A percentile compares a stretch with the other conserved stretches of the same genome.
Evolutionary conservation across 2,329 filamentous ascomycete genomes (phyloP).

Genomic region (Raffaelea albimanens): DNA sequence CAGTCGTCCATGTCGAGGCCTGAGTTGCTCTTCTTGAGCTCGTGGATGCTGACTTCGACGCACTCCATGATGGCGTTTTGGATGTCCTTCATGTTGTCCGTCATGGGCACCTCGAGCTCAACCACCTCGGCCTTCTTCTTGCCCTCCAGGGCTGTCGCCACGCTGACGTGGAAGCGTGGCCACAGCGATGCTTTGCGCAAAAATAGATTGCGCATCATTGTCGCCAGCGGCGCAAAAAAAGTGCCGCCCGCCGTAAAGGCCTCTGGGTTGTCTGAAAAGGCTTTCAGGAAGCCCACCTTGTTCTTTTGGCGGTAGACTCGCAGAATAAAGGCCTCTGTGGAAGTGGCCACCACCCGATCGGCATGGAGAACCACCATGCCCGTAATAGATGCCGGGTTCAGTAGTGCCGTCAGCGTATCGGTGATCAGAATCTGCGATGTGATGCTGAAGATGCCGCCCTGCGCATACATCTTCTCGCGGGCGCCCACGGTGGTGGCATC

Average conservation of each 20-base stretch:
- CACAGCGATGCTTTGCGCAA: conserved; percentile 81
- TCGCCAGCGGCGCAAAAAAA: conserved; percentile 82
- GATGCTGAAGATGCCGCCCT: conserved; percentile 88
- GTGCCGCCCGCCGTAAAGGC: conserved; percentile 77
- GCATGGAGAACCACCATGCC: conserved; percentile 83
- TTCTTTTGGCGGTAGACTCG: conserved; percentile 92
- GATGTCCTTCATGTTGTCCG: conserved; percentile 83
- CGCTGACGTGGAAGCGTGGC: conserved; percentile 86
- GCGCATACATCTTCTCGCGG: conserved; percentile 83
- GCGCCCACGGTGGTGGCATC: conserved; percentile 81
- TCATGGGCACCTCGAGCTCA: conserved; percentile 94
- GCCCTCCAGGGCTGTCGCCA: conserved; percentile 82
- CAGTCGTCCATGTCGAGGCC: conserved; percentile 94
- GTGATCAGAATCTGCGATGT: conserved; percentile 93
- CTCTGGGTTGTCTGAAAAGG: conserved; percentile 89
- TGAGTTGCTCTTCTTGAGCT: conserved; percentile 83
- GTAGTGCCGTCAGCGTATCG: conserved; percentile 74
- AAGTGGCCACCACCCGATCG: conserved; percentile 76
- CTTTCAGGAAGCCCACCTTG: conserved; percentile 87
- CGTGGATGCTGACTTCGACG: conserved; percentile 87
- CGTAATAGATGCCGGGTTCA: conserved; percentile 77
- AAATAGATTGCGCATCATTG: conserved; percentile 89
- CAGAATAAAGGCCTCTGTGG: conserved; percentile 88
- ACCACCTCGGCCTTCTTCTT: conserved; percentile 93
- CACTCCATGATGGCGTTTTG: conserved; percentile 94